Evolutionary conservation across 2,329 filamentous ascomycete species (phyloP), one percentile per base, ranked within the genome.

Genomic region (Colletotrichum lentis): DNA sequence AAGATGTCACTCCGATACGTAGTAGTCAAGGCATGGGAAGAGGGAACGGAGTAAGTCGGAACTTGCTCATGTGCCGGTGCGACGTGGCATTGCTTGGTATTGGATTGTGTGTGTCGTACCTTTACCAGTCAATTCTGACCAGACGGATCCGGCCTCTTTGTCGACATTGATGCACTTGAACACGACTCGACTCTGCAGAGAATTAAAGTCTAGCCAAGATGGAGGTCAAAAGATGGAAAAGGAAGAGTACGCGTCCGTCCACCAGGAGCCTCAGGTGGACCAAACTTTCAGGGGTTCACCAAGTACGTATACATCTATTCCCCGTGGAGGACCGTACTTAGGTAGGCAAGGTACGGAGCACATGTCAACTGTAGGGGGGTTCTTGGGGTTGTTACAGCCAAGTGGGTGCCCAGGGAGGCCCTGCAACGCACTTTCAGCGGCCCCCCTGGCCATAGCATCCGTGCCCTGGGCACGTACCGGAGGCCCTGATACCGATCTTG

Each of bases 381-480:
- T 27, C 47, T 18, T 10, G 18, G 49, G 27, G 49, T 18, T 31
- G 47, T 12, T 8, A 31, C 16, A 27, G 22, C 39, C 18, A 44
- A 44, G 18, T 18, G 20, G 16, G 35, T 16, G 49, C 39, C 24
- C 41, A 37, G 60, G 43, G 16, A 41, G 31, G 35, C 44, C 27
- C 41, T 27, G 50, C 31, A 27, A 56, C 18, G 31, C 59, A 27
- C 59, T 46, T 58, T 53, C 52, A 39, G 46, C n/a, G n/a, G n/a
- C n/a, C n/a, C 59, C 64, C 53, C 60, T 64, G 64, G 64, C 35
- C 64, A 58, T 44, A 64, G 60, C 54, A 49, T 49, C 47, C 22
- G 46, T 47, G 46, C 46, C 46, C 43, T 24, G 1, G 27, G 7
- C 8, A 31, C 27, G 27, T 61, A 66, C 31, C 24, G 50, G 14